Evolutionary conservation across 2,329 filamentous ascomycete species (phyloP).

Genomic region (Paracoccidioides brasiliensis): DNA sequence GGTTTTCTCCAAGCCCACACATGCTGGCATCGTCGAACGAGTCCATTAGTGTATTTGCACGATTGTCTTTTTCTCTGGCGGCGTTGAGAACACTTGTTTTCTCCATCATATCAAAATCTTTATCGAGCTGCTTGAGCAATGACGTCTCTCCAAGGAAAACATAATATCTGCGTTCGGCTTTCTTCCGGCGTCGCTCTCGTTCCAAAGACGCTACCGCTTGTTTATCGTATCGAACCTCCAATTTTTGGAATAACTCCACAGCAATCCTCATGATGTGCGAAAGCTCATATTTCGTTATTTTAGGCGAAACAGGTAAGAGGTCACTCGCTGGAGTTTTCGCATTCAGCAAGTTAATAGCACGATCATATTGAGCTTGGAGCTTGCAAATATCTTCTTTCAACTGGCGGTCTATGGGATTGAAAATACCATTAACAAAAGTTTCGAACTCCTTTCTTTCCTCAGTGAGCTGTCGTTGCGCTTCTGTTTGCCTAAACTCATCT

Average conservation of each 20-base stretch:
- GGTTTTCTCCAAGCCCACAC: conserved; percentile 39
- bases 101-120: conserved; percentile 39
- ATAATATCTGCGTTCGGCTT: conserved; percentile 39
- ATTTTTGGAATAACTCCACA: conserved; percentile 33
- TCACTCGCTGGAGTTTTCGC: conserved; percentile 24
- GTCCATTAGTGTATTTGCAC: conserved; percentile 39
- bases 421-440: conserved; percentile 38
- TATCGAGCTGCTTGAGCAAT: conserved; percentile 37
- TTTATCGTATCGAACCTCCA: conserved; percentile 39
- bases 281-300: conserved; percentile 18
- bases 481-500: conserved; percentile 41
- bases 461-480: conserved; percentile 38
- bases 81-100: conserved; percentile 38
- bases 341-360: conserved; percentile 30
- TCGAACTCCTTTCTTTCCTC: conserved; percentile 42
- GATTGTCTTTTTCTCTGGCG: conserved; percentile 36
- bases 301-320: conserved; percentile 10
- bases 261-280: conserved; percentile 35
- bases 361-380: conserved; percentile 36
- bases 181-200: conserved; percentile 42
- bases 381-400: conserved; percentile 38
- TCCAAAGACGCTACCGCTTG: conserved; percentile 39
- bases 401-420: conserved; percentile 36
- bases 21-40: conserved; percentile 39
- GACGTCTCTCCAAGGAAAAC: conserved; percentile 40